phyloP scores from a whole-genome alignment of 208 protist species.

The Trypanosoma caninum region DNA sequence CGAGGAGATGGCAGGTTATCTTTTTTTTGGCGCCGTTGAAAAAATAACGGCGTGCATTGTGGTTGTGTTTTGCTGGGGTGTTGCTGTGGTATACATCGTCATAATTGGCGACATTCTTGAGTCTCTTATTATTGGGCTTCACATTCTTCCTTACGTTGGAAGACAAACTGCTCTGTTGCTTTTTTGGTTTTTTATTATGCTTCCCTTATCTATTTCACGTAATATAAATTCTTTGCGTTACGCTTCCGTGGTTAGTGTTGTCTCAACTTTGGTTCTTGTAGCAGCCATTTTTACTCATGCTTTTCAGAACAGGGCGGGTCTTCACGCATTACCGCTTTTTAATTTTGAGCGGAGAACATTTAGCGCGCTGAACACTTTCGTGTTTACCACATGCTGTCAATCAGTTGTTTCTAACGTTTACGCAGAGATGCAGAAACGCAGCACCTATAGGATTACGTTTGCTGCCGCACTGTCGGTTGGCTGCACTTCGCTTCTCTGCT shows the following conservation, averaged over 20 bases:
- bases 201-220: conserved; percentile 62
- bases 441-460: conserved; percentile 42
- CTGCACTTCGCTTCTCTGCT: conserved; percentile 62
- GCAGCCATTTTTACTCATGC: conserved; percentile 30
- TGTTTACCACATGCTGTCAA: conserved; percentile 85
- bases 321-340: conserved; percentile 17
- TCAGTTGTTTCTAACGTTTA: conserved; percentile 69
- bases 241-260: conserved; percentile 61
- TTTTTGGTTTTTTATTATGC: conserved; percentile 83
- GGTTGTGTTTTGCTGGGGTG: conserved; percentile 81
- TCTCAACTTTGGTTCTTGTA: conserved; percentile 55
- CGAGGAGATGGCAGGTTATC: conserved; percentile 57
- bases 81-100: conserved; percentile 83
- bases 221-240: conserved; percentile 74
- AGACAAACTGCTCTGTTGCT: conserved; percentile 43
- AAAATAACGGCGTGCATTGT: conserved; percentile 51
- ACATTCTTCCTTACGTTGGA: conserved; percentile 30
- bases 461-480: conserved; percentile 56
- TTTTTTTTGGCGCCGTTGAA: conserved; percentile 49
- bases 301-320: not conserved
- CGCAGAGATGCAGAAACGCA: conserved; percentile 63
- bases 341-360: conserved; percentile 35
- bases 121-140: conserved; percentile 38
- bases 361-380: conserved; percentile 51
- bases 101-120: conserved; percentile 77